Conservation (phyloP, 495 filamentous ascomycete genomes). For the Antarctomyces pellizariae region DNA sequence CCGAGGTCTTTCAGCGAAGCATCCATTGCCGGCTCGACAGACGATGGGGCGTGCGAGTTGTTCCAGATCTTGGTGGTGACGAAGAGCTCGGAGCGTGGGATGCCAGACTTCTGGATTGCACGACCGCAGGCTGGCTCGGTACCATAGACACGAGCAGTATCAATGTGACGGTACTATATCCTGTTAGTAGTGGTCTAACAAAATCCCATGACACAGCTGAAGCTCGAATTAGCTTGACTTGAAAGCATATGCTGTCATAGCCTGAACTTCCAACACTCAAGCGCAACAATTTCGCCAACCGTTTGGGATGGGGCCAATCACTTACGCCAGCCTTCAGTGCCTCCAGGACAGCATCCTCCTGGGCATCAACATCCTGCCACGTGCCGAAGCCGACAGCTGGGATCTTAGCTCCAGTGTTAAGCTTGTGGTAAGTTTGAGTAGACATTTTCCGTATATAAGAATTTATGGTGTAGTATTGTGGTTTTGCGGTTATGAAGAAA, state of each 20-base stretch:
- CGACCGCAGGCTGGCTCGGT: constrained; percentile 69
- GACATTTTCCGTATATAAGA: too few species aligned
- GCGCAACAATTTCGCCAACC: too few species aligned
- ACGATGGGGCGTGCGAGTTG: constrained; percentile 43
- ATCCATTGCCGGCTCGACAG: constrained; percentile 43
- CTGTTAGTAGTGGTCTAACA: too few species aligned
- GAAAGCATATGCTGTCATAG: too few species aligned
- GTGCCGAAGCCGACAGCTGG: constrained; percentile 67
- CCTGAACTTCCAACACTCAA: too few species aligned
- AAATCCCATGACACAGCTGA: too few species aligned
- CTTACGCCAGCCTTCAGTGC: constrained; percentile 53
- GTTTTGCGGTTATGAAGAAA: too few species aligned
- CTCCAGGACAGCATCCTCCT: constrained; percentile 39
- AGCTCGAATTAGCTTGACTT: too few species aligned
- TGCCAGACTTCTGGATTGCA: constrained; percentile 56
- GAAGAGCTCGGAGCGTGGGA: constrained; percentile 63
- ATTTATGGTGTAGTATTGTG: too few species aligned
- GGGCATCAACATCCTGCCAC: constrained; percentile 43
- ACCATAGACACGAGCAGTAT: constrained; percentile 56
- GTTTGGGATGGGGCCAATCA: too few species aligned
- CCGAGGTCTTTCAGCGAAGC: constrained; percentile 45
- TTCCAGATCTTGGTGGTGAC: constrained; percentile 80
- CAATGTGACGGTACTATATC: constrained; percentile 30
- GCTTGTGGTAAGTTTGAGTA: constrained; percentile 18
- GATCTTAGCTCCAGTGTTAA: constrained; percentile 61